These are phyloP conservation scores for Termitomyces eurrhizus DNA, from an alignment of 768 basidiomycete species.

Conservation along the genomic window DNA sequence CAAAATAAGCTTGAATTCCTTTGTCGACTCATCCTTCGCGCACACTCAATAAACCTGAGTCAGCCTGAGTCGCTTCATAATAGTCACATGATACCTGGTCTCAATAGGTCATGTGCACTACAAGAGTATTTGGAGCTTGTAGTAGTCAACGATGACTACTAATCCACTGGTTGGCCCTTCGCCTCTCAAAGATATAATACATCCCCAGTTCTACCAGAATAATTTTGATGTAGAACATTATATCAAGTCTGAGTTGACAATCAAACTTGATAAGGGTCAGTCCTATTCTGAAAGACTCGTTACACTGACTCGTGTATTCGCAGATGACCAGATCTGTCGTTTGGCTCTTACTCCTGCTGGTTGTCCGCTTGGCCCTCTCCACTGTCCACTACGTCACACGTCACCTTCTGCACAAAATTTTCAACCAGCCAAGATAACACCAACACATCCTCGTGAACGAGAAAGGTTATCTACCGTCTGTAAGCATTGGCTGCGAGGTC, in stretches of 20 bases:
- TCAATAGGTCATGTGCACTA: background rate
- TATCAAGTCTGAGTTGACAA: constrained; percentile 75
- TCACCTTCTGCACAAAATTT: constrained; percentile 86
- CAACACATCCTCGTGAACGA: constrained; percentile 78
- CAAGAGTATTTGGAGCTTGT: background rate
- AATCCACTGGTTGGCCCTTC: constrained; percentile 58
- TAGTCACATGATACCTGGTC: background rate
- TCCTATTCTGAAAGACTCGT: constrained; percentile 5
- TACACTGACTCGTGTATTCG: background rate
- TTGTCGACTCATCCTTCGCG: too few species aligned
- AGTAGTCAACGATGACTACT: constrained; percentile 8
- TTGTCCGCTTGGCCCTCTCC: constrained; percentile 86
- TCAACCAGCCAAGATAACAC: constrained; percentile 77
- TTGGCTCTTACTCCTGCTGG: constrained; percentile 76
- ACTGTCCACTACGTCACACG: constrained; percentile 92
- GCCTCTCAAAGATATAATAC: constrained; percentile 62
- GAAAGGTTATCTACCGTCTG: constrained; percentile 90
- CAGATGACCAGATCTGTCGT: constrained; percentile 94
- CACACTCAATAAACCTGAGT: too few species aligned
- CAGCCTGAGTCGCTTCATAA: too few species aligned
- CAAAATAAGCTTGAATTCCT: too few species aligned
- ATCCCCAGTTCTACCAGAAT: constrained; percentile 94
- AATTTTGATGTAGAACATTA: constrained; percentile 78
- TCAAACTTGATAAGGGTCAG: constrained; percentile 91
- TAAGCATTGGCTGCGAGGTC: constrained; percentile 97